These are phyloP conservation scores for Emmonsiellopsis sp. DNA, from an alignment of 2,329 filamentous ascomycete genomes.

Conservation along the genomic window DNA sequence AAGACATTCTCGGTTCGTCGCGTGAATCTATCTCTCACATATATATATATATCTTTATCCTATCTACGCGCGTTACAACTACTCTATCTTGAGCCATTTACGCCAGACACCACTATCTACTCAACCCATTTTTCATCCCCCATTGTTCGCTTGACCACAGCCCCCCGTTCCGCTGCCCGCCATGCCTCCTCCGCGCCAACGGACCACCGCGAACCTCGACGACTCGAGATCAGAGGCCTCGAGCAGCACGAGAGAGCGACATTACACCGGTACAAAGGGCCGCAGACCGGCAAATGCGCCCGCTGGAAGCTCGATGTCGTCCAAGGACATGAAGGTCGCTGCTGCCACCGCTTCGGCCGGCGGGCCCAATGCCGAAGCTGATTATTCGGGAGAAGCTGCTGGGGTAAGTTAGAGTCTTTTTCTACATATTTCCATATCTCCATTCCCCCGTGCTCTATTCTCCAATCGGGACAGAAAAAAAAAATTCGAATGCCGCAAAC, in stretches of 20 bases:
- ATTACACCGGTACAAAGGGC: constrained; percentile 21
- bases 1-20: background rate
- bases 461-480: background rate
- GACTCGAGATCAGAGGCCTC: constrained; percentile 41
- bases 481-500: too few species aligned
- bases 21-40: too few species aligned
- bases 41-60: too few species aligned
- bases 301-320: constrained; percentile 8
- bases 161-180: too few species aligned
- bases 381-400: constrained; percentile 13
- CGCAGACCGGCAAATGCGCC: constrained; percentile 19
- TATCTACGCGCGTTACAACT: too few species aligned
- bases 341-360: constrained; percentile 16
- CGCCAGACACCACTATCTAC: background rate
- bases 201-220: constrained; percentile 29
- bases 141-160: background rate
- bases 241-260: constrained; percentile 31
- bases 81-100: too few species aligned
- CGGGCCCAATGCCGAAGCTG: constrained; percentile 11
- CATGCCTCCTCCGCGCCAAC: constrained; percentile 40
- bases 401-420: constrained; percentile 22
- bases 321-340: constrained; percentile 15
- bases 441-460: constrained; percentile 7
- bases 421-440: background rate
- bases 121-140: background rate